Percentiles rank a stretch among this genome's conserved stretches.
phyloP scores from a whole-genome alignment of 176 grass and related monocot genomes.

The Carex pumila region DNA sequence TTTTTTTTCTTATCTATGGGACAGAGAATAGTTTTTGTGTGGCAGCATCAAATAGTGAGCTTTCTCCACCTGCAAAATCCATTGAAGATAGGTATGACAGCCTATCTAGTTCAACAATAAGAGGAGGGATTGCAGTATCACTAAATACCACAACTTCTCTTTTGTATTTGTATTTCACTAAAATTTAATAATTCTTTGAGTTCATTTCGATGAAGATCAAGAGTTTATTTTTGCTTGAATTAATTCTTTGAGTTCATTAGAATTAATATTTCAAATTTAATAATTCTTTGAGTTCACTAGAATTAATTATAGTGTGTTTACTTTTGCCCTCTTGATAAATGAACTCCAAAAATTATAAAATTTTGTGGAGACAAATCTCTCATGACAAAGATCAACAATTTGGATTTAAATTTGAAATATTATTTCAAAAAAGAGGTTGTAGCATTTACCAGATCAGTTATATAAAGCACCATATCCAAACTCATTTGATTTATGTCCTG shows the following conservation, averaged over 20 bases:
- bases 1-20: constrained; percentile 3
- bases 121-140: background rate
- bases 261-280: background rate
- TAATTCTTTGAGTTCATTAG: background rate
- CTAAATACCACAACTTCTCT: background rate
- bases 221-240: too few relatives aligned
- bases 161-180: background rate
- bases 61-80: constrained; percentile 15
- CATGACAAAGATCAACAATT: background rate
- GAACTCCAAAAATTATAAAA: background rate
- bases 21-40: constrained; percentile 2
- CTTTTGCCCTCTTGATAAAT: background rate
- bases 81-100: constrained; percentile 40
- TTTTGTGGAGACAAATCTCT: background rate
- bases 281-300: background rate
- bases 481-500: background rate
- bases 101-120: background rate
- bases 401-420: background rate
- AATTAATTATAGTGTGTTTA: background rate
- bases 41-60: background rate
- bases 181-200: background rate
- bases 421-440: background rate
- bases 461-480: background rate
- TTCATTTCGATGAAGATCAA: background rate
- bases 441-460: background rate